Conservation (phyloP, 176 grass and related monocot species). For the Poa pratensis region DNA sequence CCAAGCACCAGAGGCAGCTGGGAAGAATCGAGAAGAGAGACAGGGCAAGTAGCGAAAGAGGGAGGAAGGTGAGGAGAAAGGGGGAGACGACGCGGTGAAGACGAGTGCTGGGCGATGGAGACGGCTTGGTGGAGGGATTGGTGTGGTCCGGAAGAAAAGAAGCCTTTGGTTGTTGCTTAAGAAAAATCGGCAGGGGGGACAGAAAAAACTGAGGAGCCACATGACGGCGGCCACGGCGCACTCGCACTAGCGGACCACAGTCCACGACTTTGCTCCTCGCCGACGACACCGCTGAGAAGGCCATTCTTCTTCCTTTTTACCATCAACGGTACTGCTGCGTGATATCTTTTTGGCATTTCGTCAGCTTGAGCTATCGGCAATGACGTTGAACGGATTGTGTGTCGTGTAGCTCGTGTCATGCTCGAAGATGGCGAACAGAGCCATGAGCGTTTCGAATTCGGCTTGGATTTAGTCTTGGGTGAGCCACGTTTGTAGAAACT, state of each 20-base stretch:
- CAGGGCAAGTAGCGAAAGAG: neutral
- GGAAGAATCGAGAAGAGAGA: neutral
- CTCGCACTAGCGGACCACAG: neutral
- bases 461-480: no score
- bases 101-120: conserved; percentile 19
- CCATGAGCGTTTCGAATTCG: no score
- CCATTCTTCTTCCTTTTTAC: neutral
- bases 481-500: no score
- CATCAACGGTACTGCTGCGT: neutral
- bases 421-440: neutral
- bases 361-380: neutral
- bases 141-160: conserved; percentile 31
- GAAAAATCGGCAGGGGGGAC: neutral
- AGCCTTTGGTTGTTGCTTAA: neutral
- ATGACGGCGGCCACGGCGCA: neutral
- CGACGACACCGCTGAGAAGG: neutral
- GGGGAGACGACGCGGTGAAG: neutral
- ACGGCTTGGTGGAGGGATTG: neutral
- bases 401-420: neutral
- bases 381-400: neutral
- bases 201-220: neutral
- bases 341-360: neutral
- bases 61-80: neutral
- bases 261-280: neutral
- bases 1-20: neutral